Evolutionary conservation across 1,284 basidiomycete genomes (phyloP), one percentile per base, ranked within the genome.

Genomic region (Marasmius fiardii): DNA sequence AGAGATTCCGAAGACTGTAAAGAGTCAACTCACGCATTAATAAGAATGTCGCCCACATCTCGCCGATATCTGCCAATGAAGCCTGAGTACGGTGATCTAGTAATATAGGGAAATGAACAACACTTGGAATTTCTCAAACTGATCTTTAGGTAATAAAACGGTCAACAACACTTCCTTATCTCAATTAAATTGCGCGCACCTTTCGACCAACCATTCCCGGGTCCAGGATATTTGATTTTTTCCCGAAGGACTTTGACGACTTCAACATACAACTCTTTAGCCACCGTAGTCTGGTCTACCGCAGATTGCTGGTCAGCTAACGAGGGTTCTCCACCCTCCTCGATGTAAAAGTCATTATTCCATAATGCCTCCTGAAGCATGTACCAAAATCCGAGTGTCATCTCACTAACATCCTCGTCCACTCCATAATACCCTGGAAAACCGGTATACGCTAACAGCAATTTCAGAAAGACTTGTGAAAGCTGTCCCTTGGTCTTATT

Each of bases 11-110:
- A 24, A 52, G 47, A 49, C 34, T 0, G 26, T 4, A 18, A 59
- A 37, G 11, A 43, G 37, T 57, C 28, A 21, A 76, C 90, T 61
- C 68, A 93, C 86, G 92, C 92, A 64, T 94, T 93, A 58, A 95
- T 90, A 26, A 96, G 79, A 1, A 92, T 92, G 70, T 96, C 93
- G 0, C 93, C 93, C 7, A 93, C 87, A 63, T 95, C 93, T 60
- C 92, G 75, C 63, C 93, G 82, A 74, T 94, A 95, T 28, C 88
- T 90, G 58, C n/a, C 39, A 33, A 10, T 12, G 20, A 8, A 39
- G 31, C 34, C 20, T 37, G 23, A 43, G 44, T 28, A 26, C 7
- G 31, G 24, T 6, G 45, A 23, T 20, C 23, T 21, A 16, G 21
- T 18, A 34, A 8, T 31, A 4, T 44, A 16, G 43, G 21, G 16